Base-by-base conservation (phyloP, 2,329 filamentous ascomycete genomes). In the Curvularia verruculosa region DNA sequence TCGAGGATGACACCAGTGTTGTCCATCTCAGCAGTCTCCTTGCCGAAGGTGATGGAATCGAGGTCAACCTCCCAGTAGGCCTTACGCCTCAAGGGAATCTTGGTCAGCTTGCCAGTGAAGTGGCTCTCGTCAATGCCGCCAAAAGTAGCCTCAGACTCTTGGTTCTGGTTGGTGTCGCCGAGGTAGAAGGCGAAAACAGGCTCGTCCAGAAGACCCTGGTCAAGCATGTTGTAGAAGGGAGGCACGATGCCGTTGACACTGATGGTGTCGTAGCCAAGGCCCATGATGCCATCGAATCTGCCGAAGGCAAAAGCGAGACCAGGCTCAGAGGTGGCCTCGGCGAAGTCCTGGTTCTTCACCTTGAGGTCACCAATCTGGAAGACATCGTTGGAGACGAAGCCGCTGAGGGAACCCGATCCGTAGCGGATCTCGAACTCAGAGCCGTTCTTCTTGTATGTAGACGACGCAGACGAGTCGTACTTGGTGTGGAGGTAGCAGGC, bases 51-150 rank as follows among this genome's bases (percentile, higher is more conserved):
- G 80, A 99, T 95, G 64, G 92, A 85, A 73, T 98, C 89, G 60
- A 99, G 88, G 73, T 98, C 93, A 54, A 99, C 94, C 85, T 99
- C 95, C 95, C 95, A 99, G 86, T 99, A 99, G 48, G 95, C 95
- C 89, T 98, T 98, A 77, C 95, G 91, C 79, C 95, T 91, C 69
- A 99, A 87, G 53, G 95, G 95, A 68, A 99, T 92, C 79, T 92
- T 96, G 76, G 88, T 91, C 72, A 99, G 85, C 79, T 98, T 89
- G 73, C 95, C 95, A 37, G 84, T 88, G 79, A 86, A 89, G 83
- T 95, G 92, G 75, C 83, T 82, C 81, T 92, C 82, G 79, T 98
- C 89, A 60, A 96, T 80, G 66, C 94, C 94, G 78, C 94, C 94
- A 67, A 99, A 99, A 66, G 89, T 87, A 59, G 88, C 93, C 81